phyloP scores from a whole-genome alignment of 352 stramenopile species.

The Sclerospora graminicola region DNA sequence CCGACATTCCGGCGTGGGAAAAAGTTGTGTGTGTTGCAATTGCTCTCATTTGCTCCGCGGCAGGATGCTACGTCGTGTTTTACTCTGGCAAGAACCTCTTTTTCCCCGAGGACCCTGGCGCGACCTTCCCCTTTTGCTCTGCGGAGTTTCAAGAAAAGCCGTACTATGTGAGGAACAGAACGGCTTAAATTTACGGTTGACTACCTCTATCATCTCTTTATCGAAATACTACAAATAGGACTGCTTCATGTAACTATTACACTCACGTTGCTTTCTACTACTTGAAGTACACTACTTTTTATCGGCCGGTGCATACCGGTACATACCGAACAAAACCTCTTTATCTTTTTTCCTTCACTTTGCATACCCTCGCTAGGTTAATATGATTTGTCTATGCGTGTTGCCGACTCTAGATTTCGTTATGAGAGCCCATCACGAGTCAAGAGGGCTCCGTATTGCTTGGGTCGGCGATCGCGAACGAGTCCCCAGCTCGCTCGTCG shows the following conservation, averaged over 20 bases:
- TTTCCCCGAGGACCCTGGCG: conserved; percentile 5
- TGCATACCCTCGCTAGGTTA: no score
- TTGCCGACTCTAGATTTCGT: no score
- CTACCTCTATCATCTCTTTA: no score
- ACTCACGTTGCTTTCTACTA: no score
- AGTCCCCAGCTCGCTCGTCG: conserved; percentile 82
- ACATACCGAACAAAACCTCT: no score
- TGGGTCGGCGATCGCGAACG: conserved; percentile 76
- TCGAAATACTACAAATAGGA: no score
- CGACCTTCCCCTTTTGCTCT: conserved; percentile 48
- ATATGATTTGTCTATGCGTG: no score
- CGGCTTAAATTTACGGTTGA: not conserved
- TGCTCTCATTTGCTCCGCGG: conserved; percentile 15
- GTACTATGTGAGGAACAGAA: conserved; percentile 34
- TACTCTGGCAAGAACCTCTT: conserved; percentile 26
- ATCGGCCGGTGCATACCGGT: no score
- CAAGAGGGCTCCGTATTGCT: conserved; percentile 71
- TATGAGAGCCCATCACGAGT: conserved; percentile 57
- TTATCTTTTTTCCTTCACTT: no score
- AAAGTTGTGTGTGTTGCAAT: conserved; percentile 23
- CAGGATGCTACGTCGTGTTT: conserved; percentile 31
- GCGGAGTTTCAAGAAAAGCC: conserved; percentile 36
- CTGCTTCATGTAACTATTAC: no score
- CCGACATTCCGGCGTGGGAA: conserved; percentile 30
- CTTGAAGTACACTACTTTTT: no score